A percentile compares a stretch with the other conserved stretches of the same genome.
Conservation (phyloP, 306 rosid genomes). For the Abrus pulchellus region DNA sequence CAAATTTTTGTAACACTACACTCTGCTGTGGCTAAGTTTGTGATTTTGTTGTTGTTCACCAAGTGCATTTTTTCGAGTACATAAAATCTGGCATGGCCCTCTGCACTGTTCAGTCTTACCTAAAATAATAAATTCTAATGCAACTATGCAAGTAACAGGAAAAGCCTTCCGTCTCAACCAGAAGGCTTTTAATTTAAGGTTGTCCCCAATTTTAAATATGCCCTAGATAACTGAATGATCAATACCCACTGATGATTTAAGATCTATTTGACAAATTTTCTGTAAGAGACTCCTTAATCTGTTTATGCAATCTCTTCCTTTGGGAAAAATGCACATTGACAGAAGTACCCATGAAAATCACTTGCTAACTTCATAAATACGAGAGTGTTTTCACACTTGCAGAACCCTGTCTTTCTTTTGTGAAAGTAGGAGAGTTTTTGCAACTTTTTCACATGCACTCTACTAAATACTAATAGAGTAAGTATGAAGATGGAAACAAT, state of each 20-base stretch:
- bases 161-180: slow-evolving; percentile 26
- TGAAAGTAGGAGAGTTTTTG: slow-evolving; percentile 28
- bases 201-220: slow-evolving; percentile 23
- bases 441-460: slow-evolving; percentile 20
- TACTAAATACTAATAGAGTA: slow-evolving; percentile 22
- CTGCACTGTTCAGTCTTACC: not conserved
- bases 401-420: slow-evolving; percentile 12
- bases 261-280: slow-evolving; percentile 27
- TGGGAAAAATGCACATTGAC: slow-evolving; percentile 16
- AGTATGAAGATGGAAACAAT: slow-evolving; percentile 27
- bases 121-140: slow-evolving; percentile 3
- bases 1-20: slow-evolving; percentile 13
- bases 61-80: slow-evolving; percentile 1
- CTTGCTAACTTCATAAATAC: not conserved
- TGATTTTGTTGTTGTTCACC: slow-evolving; percentile 34
- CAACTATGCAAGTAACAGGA: not conserved
- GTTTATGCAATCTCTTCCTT: not conserved
- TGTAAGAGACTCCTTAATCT: not conserved
- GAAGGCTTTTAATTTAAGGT: slow-evolving; percentile 29
- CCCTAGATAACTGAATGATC: not conserved
- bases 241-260: slow-evolving; percentile 6
- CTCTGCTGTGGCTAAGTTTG: slow-evolving; percentile 10
- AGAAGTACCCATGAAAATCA: not conserved
- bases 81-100: slow-evolving; percentile 17
- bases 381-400: not conserved